Percentiles rank a stretch among this genome's conserved stretches.
phyloP scores from a whole-genome alignment of 1,284 basidiomycete species.

The Coniferiporia weirii region DNA sequence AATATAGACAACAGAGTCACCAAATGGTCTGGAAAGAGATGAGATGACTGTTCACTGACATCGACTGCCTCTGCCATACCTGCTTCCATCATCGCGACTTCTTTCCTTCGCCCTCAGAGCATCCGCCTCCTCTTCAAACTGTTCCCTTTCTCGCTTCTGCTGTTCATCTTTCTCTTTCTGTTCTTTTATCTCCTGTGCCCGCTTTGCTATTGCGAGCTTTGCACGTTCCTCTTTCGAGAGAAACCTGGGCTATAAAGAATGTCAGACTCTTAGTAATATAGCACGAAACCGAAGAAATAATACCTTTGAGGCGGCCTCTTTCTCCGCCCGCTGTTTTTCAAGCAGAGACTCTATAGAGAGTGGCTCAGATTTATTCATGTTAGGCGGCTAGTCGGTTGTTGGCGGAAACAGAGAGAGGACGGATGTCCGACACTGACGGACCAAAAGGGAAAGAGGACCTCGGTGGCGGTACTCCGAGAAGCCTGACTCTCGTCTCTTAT shows the following conservation, averaged over 20 bases:
- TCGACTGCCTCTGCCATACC: conserved; percentile 40
- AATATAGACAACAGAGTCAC: conserved; percentile 19
- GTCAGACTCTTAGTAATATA: conserved; percentile 3
- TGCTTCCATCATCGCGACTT: conserved; percentile 30
- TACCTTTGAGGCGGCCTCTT: conserved; percentile 85
- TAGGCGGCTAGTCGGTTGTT: conserved; percentile 1
- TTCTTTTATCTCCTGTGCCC: conserved; percentile 71
- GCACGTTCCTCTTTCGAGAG: conserved; percentile 84
- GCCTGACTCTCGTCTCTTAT: too few species aligned
- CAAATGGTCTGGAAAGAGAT: conserved; percentile 14
- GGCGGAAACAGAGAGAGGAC: background rate
- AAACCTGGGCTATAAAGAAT: conserved; percentile 70
- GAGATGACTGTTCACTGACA: conserved; percentile 35
- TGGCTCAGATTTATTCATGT: conserved; percentile 50
- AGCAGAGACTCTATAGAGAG: conserved; percentile 82
- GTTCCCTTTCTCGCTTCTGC: conserved; percentile 52
- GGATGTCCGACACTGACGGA: background rate
- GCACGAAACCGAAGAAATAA: conserved; percentile 20
- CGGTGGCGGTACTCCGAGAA: too few species aligned
- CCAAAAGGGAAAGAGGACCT: background rate
- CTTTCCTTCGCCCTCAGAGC: conserved; percentile 48
- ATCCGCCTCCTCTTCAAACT: conserved; percentile 72
- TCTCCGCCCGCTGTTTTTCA: conserved; percentile 81
- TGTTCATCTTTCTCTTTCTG: conserved; percentile 60
- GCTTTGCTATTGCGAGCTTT: conserved; percentile 81